These are phyloP conservation scores for Petasospora rhodanensis DNA, from an alignment of 1,139 yeast genomes.

Conservation along the genomic window DNA sequence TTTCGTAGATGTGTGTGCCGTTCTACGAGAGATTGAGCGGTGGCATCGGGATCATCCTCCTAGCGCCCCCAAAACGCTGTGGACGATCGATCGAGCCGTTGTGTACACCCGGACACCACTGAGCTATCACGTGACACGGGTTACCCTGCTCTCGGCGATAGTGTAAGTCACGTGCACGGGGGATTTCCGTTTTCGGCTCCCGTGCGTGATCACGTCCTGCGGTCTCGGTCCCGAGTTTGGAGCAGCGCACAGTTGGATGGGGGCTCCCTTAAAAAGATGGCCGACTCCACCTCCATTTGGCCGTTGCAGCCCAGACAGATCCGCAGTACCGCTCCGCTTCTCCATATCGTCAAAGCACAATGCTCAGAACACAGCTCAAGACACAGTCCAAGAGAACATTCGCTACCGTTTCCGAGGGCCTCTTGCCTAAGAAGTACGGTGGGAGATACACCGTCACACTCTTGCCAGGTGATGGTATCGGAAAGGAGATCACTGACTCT, in stretches of 20 bases:
- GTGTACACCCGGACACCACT: too few species aligned
- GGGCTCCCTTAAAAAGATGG: neutral
- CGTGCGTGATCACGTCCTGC: slow-evolving; percentile 7
- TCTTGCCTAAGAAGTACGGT: slow-evolving; percentile 88
- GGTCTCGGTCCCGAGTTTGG: slow-evolving; percentile 10
- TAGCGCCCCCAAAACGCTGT: too few species aligned
- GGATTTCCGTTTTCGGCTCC: slow-evolving; percentile 8
- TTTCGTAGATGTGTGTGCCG: too few species aligned
- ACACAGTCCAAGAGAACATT: slow-evolving; percentile 29
- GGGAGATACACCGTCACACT: slow-evolving; percentile 89
- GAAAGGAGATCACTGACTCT: slow-evolving; percentile 92
- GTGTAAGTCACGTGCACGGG: slow-evolving; percentile 58
- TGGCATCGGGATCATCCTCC: too few species aligned
- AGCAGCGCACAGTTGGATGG: neutral
- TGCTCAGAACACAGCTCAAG: slow-evolving; percentile 22
- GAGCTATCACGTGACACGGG: too few species aligned
- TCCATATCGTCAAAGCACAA: slow-evolving; percentile 3
- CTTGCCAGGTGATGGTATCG: slow-evolving; percentile 95
- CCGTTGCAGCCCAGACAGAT: too few species aligned
- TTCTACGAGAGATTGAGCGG: too few species aligned
- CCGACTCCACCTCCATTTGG: slow-evolving; percentile 1
- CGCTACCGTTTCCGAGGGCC: slow-evolving; percentile 45
- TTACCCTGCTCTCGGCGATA: too few species aligned
- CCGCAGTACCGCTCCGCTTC: neutral
- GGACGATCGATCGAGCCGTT: too few species aligned